These are phyloP conservation scores for Scutellospora calospora DNA, from an alignment of 371 early-diverging fungal genomes.

Conservation along the genomic window DNA sequence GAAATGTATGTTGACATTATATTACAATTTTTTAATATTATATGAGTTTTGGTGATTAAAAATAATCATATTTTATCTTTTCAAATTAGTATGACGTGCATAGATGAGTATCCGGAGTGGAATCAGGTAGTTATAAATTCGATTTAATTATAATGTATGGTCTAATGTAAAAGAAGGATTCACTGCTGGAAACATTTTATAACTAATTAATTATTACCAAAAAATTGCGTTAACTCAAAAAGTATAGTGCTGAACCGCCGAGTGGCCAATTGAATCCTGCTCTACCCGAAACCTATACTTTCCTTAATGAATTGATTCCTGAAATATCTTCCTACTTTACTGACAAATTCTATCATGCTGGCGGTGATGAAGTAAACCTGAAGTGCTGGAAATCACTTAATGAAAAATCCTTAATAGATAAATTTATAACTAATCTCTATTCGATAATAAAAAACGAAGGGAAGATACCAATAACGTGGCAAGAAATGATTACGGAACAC, in stretches of 20 bases:
- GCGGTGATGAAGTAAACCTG: conserved; percentile 81
- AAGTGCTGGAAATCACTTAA: conserved; percentile 67
- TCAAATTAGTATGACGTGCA: conserved; percentile 49
- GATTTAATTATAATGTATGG: background rate
- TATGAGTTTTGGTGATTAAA: background rate
- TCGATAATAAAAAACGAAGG: conserved; percentile 48
- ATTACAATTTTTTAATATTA: background rate
- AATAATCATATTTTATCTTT: background rate
- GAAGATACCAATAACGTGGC: conserved; percentile 65
- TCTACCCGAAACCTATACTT: conserved; percentile 59
- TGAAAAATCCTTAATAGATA: conserved; percentile 48
- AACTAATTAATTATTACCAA: too few species aligned
- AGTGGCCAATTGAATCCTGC: conserved; percentile 79
- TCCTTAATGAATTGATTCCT: conserved; percentile 68
- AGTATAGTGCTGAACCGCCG: conserved; percentile 72
- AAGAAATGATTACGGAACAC: conserved; percentile 63
- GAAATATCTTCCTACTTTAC: conserved; percentile 69
- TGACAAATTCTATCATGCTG: conserved; percentile 75
- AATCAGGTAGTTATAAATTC: conserved; percentile 22
- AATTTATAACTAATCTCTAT: conserved; percentile 49
- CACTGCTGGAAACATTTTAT: background rate
- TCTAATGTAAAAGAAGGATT: background rate
- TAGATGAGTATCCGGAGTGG: conserved; percentile 56
- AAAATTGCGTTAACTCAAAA: conserved; percentile 41
- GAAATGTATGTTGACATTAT: conserved; percentile 46